phyloP scores from a whole-genome alignment of 2,329 filamentous ascomycete genomes.

The Fusarium pseudoanthophilum region DNA sequence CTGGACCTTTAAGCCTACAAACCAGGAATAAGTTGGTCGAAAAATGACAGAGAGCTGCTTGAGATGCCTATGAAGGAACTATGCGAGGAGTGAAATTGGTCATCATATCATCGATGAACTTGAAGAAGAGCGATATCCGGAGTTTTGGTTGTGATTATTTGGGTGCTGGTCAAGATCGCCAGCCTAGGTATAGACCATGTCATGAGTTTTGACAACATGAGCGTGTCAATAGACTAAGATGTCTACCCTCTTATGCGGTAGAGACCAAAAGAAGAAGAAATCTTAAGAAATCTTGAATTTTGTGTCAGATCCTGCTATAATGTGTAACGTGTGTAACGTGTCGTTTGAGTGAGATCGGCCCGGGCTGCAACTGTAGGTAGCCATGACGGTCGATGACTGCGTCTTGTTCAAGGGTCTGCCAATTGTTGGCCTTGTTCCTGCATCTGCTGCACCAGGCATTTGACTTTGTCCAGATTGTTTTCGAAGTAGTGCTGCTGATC shows the following conservation, averaged over 20 bases:
- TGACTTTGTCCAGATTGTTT: neutral
- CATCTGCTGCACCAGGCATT: constrained; percentile 9
- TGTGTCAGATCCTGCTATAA: neutral
- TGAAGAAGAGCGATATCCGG: constrained; percentile 44
- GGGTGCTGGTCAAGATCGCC: constrained; percentile 24
- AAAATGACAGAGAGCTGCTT: neutral
- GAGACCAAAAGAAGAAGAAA: constrained; percentile 4
- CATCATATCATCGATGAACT: constrained; percentile 28
- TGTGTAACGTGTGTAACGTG: neutral
- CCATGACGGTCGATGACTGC: constrained; percentile 9
- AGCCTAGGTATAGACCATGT: constrained; percentile 13
- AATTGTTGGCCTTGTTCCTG: constrained; percentile 25
- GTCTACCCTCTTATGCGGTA: constrained; percentile 1
- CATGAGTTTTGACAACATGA: neutral
- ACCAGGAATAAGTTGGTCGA: constrained; percentile 45
- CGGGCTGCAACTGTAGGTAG: neutral
- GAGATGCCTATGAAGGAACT: constrained; percentile 24
- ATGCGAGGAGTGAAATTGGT: constrained; percentile 29
- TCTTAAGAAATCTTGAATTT: neutral
- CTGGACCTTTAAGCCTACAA: constrained; percentile 72
- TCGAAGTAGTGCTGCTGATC: neutral
- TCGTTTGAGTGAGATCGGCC: neutral
- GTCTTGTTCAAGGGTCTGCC: neutral
- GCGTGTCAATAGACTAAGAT: neutral
- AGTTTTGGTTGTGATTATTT: constrained; percentile 44